Evolutionary conservation across 31 red algal species (phyloP).

Genomic region (Endocladia muricata): DNA sequence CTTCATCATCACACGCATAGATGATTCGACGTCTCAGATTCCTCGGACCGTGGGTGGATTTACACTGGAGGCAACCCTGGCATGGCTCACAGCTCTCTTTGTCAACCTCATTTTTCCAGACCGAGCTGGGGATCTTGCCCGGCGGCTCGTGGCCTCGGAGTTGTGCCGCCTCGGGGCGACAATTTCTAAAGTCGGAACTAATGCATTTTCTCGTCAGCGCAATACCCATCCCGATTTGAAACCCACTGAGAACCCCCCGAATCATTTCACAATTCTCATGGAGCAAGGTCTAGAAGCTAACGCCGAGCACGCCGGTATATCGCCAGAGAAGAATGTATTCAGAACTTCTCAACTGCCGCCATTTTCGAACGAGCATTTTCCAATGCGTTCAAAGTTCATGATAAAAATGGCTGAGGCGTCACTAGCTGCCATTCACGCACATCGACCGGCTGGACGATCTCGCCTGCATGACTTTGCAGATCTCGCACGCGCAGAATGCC

Average conservation of each 20-base stretch:
- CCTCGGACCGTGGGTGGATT: background rate
- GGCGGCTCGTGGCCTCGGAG: conserved; percentile 33
- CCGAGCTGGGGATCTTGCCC: conserved; percentile 21
- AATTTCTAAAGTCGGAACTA: conserved; percentile 29
- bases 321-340: conserved; percentile 12
- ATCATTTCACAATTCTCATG: conserved; percentile 16
- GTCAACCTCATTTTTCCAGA: conserved; percentile 40
- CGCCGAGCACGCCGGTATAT: background rate
- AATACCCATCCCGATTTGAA: background rate
- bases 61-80: conserved; percentile 23
- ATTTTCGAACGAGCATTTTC: background rate
- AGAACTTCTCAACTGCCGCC: background rate
- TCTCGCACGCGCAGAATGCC: conserved; percentile 19
- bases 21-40: background rate
- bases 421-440: conserved; percentile 15
- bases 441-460: conserved; percentile 19
- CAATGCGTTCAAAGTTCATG: conserved; percentile 20
- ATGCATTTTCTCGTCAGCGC: conserved; percentile 11
- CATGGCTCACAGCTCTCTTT: conserved; percentile 23
- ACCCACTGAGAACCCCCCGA: background rate
- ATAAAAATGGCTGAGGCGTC: conserved; percentile 7
- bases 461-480: conserved; percentile 20
- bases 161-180: conserved; percentile 20
- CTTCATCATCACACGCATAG: conserved; percentile 36
- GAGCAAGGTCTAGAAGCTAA: background rate